These are phyloP conservation scores for Coriolopsis trogii DNA, from an alignment of 1,284 basidiomycete genomes.

Conservation along the genomic window DNA sequence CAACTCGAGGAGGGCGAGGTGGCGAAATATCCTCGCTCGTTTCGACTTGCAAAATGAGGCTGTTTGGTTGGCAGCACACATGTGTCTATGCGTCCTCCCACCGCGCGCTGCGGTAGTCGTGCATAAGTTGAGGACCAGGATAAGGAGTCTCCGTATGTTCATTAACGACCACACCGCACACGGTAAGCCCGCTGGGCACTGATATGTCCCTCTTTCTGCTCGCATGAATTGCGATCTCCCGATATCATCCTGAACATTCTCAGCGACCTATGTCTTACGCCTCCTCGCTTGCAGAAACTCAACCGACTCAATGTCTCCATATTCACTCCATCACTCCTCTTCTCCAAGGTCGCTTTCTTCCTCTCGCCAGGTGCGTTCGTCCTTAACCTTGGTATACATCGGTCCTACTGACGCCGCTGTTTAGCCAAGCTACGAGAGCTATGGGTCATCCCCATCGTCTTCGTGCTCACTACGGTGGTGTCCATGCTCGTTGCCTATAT, in stretches of 20 bases:
- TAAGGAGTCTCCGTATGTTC: too few species aligned
- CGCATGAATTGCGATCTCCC: too few species aligned
- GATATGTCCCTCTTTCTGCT: too few species aligned
- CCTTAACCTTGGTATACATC: background rate
- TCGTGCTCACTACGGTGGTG: conserved; percentile 68
- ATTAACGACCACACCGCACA: too few species aligned
- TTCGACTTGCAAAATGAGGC: too few species aligned
- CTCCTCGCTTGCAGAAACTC: conserved; percentile 54
- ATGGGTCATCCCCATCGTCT: conserved; percentile 89
- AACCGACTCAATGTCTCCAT: conserved; percentile 84
- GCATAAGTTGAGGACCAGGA: too few species aligned
- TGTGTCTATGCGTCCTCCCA: too few species aligned
- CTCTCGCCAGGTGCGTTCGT: conserved; percentile 60
- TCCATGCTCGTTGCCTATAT: conserved; percentile 60
- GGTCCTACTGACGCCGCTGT: conserved; percentile 30
- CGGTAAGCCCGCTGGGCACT: too few species aligned
- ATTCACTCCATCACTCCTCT: conserved; percentile 91
- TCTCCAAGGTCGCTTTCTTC: conserved; percentile 91
- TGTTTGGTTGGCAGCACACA: too few species aligned
- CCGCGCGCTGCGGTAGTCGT: too few species aligned
- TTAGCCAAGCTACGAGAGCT: conserved; percentile 81
- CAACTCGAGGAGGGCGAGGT: too few species aligned
- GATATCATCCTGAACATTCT: background rate
- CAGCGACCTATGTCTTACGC: background rate
- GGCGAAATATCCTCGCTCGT: too few species aligned